Conservation (phyloP, 768 basidiomycete genomes). For the Rhodotorula diobovata region DNA sequence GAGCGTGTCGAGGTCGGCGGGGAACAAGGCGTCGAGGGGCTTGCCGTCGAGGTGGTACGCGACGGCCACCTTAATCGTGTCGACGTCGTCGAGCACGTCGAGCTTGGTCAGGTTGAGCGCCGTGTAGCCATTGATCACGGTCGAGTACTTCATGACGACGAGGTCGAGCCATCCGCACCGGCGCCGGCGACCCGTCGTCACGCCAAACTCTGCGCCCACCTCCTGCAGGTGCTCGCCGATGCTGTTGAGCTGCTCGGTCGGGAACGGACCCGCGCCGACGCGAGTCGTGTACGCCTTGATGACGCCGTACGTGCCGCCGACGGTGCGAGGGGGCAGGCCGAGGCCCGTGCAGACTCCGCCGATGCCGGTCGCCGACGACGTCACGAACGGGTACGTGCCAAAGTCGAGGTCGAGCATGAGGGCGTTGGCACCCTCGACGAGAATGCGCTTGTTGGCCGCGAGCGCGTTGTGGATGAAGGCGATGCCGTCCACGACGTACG, state of each 20-base stretch:
- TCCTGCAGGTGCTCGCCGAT: constrained; percentile 84
- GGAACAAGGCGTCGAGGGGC: constrained; percentile 66
- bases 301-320: constrained; percentile 85
- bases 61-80: constrained; percentile 81
- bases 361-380: constrained; percentile 84
- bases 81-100: constrained; percentile 77
- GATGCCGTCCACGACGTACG: constrained; percentile 85
- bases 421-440: constrained; percentile 97
- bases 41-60: constrained; percentile 73
- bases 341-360: constrained; percentile 96
- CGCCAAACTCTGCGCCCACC: constrained; percentile 85
- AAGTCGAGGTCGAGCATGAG: constrained; percentile 98
- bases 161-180: constrained; percentile 98
- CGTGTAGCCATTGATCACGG: constrained; percentile 93
- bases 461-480: constrained; percentile 78
- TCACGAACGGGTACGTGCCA: constrained; percentile 97
- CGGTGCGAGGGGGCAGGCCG: constrained; percentile 84
- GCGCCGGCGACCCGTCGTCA: constrained; percentile 83
- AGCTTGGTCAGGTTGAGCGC: constrained; percentile 90
- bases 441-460: constrained; percentile 66
- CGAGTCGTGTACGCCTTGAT: constrained; percentile 97
- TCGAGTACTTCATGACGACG: constrained; percentile 87
- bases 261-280: constrained; percentile 98
- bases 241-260: constrained; percentile 85
- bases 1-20: constrained; percentile 80